phyloP scores from a whole-genome alignment of 371 early-diverging fungal species.

The Apophysomyces elegans region DNA sequence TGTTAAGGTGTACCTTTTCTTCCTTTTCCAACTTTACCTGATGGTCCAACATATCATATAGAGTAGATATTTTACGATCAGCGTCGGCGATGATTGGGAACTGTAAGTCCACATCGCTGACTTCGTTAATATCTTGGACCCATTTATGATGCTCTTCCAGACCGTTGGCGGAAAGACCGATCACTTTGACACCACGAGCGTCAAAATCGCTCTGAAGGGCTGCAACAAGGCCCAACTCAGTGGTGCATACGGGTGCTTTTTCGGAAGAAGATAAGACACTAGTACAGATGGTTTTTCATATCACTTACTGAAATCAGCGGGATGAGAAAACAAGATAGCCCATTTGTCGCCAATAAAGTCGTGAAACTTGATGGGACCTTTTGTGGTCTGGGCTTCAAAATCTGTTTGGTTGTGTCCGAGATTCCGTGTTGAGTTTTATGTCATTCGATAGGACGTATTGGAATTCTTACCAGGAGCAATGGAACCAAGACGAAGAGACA shows the following conservation, averaged over 20 bases:
- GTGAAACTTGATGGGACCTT: slow-evolving; percentile 90
- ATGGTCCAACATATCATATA: slow-evolving; percentile 95
- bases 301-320: slow-evolving; percentile 88
- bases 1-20: not conserved
- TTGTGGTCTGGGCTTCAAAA: slow-evolving; percentile 86
- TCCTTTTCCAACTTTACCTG: slow-evolving; percentile 29
- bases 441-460: too few species aligned
- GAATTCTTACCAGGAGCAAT: slow-evolving; percentile 56
- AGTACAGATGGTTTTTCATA: not conserved
- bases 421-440: too few species aligned
- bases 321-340: slow-evolving; percentile 95
- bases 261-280: not conserved
- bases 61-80: slow-evolving; percentile 79
- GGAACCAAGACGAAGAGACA: slow-evolving; percentile 68
- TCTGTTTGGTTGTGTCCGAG: slow-evolving; percentile 35
- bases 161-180: slow-evolving; percentile 90
- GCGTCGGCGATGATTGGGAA: slow-evolving; percentile 96
- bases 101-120: slow-evolving; percentile 71
- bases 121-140: slow-evolving; percentile 91
- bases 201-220: slow-evolving; percentile 78
- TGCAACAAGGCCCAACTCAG: slow-evolving; percentile 92
- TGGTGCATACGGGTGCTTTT: slow-evolving; percentile 91
- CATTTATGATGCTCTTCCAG: slow-evolving; percentile 83
- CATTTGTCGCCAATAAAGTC: slow-evolving; percentile 84
- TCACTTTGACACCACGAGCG: slow-evolving; percentile 84